Conservation (phyloP, 2,329 filamentous ascomycete species). For the Arthroderma sp. region DNA sequence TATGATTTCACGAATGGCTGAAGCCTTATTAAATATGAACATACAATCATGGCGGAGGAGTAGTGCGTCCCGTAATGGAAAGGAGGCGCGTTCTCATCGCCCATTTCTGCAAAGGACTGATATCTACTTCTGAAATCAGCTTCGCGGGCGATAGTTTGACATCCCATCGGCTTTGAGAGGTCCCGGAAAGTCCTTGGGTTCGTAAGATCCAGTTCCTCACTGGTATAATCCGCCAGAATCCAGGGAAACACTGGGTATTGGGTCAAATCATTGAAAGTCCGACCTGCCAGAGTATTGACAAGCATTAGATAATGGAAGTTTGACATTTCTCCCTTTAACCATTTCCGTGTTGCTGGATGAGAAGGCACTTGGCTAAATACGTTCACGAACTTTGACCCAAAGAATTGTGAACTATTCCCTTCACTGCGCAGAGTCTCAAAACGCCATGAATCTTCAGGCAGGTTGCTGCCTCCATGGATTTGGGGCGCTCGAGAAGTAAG, state of each 20-base stretch:
- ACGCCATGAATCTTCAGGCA: conserved; percentile 82
- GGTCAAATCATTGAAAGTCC: conserved; percentile 95
- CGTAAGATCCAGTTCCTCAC: conserved; percentile 75
- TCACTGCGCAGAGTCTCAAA: conserved; percentile 68
- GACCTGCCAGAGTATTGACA: conserved; percentile 90
- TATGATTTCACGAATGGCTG: conserved; percentile 96
- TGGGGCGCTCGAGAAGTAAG: conserved; percentile 71
- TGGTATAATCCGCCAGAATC: conserved; percentile 92
- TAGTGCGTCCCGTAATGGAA: conserved; percentile 99
- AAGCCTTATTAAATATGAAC: conserved; percentile 85
- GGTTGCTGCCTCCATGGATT: conserved; percentile 56
- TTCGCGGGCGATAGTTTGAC: conserved; percentile 65
- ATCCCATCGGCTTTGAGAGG: conserved; percentile 90
- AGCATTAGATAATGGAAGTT: conserved; percentile 99
- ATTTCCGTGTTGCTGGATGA: conserved; percentile 75
- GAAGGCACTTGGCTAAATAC: conserved; percentile 76
- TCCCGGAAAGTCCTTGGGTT: conserved; percentile 81
- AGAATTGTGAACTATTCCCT: conserved; percentile 50
- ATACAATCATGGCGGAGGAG: conserved; percentile 97
- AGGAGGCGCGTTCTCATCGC: conserved; percentile 58
- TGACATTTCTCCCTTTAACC: conserved; percentile 88
- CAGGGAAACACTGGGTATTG: conserved; percentile 98
- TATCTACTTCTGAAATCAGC: conserved; percentile 74
- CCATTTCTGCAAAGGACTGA: conserved; percentile 79
- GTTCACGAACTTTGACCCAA: conserved; percentile 82